Base-by-base conservation (phyloP, 108 stramenopile genomes). In the Stephanodiscus triporus region DNA sequence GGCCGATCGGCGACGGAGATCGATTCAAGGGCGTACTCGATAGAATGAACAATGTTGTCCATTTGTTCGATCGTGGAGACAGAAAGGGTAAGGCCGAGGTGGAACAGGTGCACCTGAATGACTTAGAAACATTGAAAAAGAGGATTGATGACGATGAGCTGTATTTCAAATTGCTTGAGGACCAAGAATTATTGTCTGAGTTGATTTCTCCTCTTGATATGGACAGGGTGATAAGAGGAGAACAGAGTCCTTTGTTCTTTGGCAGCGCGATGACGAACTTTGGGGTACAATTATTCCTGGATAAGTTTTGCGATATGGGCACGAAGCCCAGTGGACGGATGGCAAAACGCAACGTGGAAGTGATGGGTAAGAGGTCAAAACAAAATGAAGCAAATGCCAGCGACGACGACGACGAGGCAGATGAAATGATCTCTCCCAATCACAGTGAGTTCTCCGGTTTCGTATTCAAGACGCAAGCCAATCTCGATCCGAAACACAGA, bases 1-100 rank as follows among this genome's bases (percentile, higher is more conserved):
- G 96, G 96, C 97, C 97, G 8, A 98, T 98, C 76, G 97, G 97
- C 23, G 96, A 97, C 76, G 97, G 97, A 0, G 95, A 94, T 11
- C 58, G 88, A 29, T 98, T 98, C 80, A 93, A 96, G 80, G 97
- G 97, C 8, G 95, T 98, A 14, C 73, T 96, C 29, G 96, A 98
- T 71, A 82, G 94, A 16, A 75, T 88, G 50, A 81, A 84, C 4
- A 88, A 90, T 71, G 71, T 84, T 1, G 96, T 98, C n/a, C 93
- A 96, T 73, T 74, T 98, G 55, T 98, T 95, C 66, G 83, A 86
- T 53, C 76, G 87, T 57, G 76, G 83, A 2, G 85, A 63, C 24
- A 73, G 81, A 45, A 63, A 80, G 24, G 63, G 71, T n/a, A 93
- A 93, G 64, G 88, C 89, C 2, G 86, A 85, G 49, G 94, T 91